Conservation (phyloP, 768 basidiomycete species). For the Crepidotus variabilis region DNA sequence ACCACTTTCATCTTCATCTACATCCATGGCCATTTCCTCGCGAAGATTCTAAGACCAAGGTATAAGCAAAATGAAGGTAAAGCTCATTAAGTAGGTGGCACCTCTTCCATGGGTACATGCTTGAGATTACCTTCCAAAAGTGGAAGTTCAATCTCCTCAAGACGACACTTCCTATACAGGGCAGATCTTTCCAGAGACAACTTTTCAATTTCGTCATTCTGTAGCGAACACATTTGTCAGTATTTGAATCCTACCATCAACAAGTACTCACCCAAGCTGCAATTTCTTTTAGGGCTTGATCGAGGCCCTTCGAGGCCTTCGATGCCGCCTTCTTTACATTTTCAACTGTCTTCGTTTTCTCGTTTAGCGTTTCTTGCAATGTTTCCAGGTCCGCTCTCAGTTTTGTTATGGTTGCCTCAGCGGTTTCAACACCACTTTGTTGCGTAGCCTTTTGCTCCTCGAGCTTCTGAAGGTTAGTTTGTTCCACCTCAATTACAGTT, state of each 20-base stretch:
- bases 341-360: slow-evolving; percentile 71
- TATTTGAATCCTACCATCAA: neutral
- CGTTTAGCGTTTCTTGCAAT: slow-evolving; percentile 64
- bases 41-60: slow-evolving; percentile 58
- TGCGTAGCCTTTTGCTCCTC: slow-evolving; percentile 51
- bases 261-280: slow-evolving; percentile 57
- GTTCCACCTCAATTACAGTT: slow-evolving; percentile 48
- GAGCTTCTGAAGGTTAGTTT: slow-evolving; percentile 47
- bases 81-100: slow-evolving; percentile 19
- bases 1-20: slow-evolving; percentile 84
- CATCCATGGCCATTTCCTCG: slow-evolving; percentile 87
- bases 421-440: slow-evolving; percentile 55
- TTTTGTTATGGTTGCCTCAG: slow-evolving; percentile 49
- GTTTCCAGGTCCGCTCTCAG: slow-evolving; percentile 60
- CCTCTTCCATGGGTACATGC: slow-evolving; percentile 95
- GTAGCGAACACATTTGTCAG: slow-evolving; percentile 6
- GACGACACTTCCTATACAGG: slow-evolving; percentile 86
- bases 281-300: slow-evolving; percentile 90
- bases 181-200: slow-evolving; percentile 79
- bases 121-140: slow-evolving; percentile 71
- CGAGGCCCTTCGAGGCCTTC: slow-evolving; percentile 73
- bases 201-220: slow-evolving; percentile 84
- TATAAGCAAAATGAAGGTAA: neutral
- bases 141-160: slow-evolving; percentile 89
- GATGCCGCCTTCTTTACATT: slow-evolving; percentile 66